Percentiles rank a stretch among this genome's conserved stretches.
Evolutionary conservation across 1,139 yeast genomes (phyloP).

Genomic region (Protomyces arabidopsidicola): DNA sequence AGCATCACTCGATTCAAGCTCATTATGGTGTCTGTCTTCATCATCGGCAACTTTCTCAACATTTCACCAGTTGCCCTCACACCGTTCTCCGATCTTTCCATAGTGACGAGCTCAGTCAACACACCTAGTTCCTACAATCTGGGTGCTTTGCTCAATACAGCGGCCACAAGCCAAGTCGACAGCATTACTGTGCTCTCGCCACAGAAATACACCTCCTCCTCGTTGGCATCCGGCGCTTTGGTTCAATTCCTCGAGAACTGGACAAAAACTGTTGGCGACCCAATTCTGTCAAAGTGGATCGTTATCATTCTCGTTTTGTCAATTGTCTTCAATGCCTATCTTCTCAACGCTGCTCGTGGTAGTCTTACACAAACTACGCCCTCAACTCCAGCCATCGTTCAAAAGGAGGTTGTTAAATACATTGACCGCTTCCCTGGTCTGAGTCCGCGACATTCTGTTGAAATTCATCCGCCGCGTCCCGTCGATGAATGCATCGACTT

Average conservation of each 20-base stretch:
- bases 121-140: slow-evolving; percentile 13
- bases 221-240: slow-evolving; percentile 61
- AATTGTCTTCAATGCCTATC: slow-evolving; percentile 73
- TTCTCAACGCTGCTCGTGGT: slow-evolving; percentile 48
- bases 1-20: slow-evolving; percentile 39
- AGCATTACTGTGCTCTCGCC: slow-evolving; percentile 61
- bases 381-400: slow-evolving; percentile 39
- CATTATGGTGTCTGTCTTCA: slow-evolving; percentile 61
- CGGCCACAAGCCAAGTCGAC: slow-evolving; percentile 36
- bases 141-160: slow-evolving; percentile 21
- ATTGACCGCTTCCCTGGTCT: slow-evolving; percentile 25
- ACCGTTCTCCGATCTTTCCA: slow-evolving; percentile 35
- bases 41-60: slow-evolving; percentile 71
- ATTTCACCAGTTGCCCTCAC: slow-evolving; percentile 36
- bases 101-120: slow-evolving; percentile 35
- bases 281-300: slow-evolving; percentile 70
- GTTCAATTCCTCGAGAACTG: slow-evolving; percentile 53
- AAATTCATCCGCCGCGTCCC: slow-evolving; percentile 36
- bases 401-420: slow-evolving; percentile 37
- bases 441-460: slow-evolving; percentile 3
- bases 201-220: slow-evolving; percentile 64
- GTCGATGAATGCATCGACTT: slow-evolving; percentile 60
- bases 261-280: slow-evolving; percentile 75
- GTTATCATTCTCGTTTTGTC: slow-evolving; percentile 71
- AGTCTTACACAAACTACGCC: slow-evolving; percentile 31